Evolutionary conservation across 495 filamentous ascomycete species (phyloP), one percentile per base, ranked within the genome.

Genomic region (Neurospora tetraspora): DNA sequence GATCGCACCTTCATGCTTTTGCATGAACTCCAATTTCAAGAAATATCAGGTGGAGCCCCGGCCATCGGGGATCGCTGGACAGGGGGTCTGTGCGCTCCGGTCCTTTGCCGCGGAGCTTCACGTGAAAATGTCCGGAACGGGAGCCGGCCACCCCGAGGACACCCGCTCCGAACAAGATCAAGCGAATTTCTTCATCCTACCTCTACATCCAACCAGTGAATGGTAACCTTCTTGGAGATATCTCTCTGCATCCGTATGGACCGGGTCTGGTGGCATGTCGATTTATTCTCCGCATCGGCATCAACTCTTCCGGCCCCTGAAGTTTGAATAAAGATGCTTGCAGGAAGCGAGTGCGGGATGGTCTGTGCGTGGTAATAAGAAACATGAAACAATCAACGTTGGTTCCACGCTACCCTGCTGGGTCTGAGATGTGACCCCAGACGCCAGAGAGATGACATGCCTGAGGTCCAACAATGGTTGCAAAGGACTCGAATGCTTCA

Each of bases 351-450:
- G 40, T 71, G 70, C 70, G 70, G 70, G 45, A 43, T 36, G 69
- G 27, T 65, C 69, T 71, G 27, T 71, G 69, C 69, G 69, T 43
- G 12, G 39, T n/a, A 71, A 71, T 71, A 71, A 71, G 69, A 73
- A 73, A 73, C 72, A 73, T 73, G 72, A 73, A 73, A 73, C 72
- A 71, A 37, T n/a, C 12, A 42, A 37, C 38, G 68, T 23, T 69
- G 38, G 69, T 34, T 36, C 23, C 43, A 18, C 53, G 53, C 27
- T 65, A 65, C 27, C 12, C 53, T 65, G 53, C 27, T 27, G 12
- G 23, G 14, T 16, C 53, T 9, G 31, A 65, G 53, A 34, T 65
- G 7, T 9, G 53, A 34, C 53, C 53, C 27, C 53, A 43, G 14
- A 43, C 12, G 12, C 39, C 14, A 53, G n/a, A 47, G 43, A 23